Conservation (phyloP, 148 eudicot genomes). For the Rhododendron williamsianum region DNA sequence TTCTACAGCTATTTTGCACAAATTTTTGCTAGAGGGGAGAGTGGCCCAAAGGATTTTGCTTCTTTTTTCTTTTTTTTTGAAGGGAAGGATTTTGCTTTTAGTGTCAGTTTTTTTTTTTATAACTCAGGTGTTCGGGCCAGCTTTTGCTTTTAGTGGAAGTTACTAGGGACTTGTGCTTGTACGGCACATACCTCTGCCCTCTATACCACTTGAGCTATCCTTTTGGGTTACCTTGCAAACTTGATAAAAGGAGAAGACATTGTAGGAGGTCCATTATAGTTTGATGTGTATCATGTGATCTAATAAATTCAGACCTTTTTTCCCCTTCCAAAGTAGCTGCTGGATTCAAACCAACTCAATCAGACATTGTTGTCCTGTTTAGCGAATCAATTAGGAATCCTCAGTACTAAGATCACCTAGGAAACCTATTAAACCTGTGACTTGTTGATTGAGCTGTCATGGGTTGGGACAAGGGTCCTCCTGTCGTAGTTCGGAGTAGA, state of each 20-base stretch:
- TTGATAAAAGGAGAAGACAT: background rate
- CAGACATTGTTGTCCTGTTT: background rate
- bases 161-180: background rate
- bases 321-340: background rate
- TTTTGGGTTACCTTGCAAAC: background rate
- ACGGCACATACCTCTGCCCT: background rate
- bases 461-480: background rate
- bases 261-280: background rate
- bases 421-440: background rate
- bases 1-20: background rate
- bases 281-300: background rate
- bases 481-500: background rate
- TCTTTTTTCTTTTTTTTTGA: too few relatives aligned
- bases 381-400: background rate
- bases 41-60: too few relatives aligned
- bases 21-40: too few relatives aligned
- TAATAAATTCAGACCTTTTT: background rate
- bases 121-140: too few relatives aligned
- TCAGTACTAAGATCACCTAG: background rate
- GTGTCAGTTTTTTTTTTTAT: too few relatives aligned
- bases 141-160: too few relatives aligned
- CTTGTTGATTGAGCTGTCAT: background rate
- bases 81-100: too few relatives aligned
- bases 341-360: background rate
- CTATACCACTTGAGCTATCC: background rate